phyloP scores from a whole-genome alignment of 164 flowering plant species.

The Aristolochia contorta region DNA sequence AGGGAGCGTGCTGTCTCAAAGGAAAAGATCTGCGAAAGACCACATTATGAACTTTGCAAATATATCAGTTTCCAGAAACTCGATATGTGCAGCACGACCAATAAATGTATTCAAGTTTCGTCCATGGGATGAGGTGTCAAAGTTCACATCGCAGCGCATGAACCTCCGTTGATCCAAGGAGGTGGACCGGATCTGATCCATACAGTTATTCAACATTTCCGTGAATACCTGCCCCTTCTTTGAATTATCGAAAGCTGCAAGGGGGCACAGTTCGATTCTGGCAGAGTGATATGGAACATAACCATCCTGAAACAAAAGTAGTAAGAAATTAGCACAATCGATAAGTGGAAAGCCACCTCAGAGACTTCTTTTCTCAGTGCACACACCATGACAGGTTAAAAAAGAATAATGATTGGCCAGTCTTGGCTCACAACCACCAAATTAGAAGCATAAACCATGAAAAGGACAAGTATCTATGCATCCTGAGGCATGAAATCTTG shows the following conservation, averaged over 20 bases:
- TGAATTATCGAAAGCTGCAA: conserved; percentile 67
- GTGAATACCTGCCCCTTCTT: conserved; percentile 63
- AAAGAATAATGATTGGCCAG: too few relatives aligned
- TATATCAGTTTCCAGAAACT: conserved; percentile 79
- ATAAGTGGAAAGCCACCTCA: background rate
- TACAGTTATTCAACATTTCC: conserved; percentile 85
- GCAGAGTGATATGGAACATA: conserved; percentile 99
- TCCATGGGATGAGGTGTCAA: conserved; percentile 71
- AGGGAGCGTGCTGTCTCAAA: conserved; percentile 11
- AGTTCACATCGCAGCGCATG: conserved; percentile 93
- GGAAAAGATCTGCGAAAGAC: conserved; percentile 86
- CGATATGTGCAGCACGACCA: conserved; percentile 96
- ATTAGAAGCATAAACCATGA: too few relatives aligned
- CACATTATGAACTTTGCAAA: conserved; percentile 89
- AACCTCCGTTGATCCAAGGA: conserved; percentile 62
- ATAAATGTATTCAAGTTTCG: conserved; percentile 72
- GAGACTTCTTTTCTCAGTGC: too few relatives aligned
- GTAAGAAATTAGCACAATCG: background rate
- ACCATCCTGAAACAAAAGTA: conserved; percentile 59
- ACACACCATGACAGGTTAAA: too few relatives aligned
- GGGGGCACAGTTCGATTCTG: conserved; percentile 74
- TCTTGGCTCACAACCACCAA: too few relatives aligned
- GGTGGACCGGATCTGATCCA: conserved; percentile 83
- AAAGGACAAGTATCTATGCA: too few relatives aligned
- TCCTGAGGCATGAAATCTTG: too few relatives aligned